Evolutionary conservation across 306 rosid genomes (phyloP).

Genomic region (Cajanus cajan): DNA sequence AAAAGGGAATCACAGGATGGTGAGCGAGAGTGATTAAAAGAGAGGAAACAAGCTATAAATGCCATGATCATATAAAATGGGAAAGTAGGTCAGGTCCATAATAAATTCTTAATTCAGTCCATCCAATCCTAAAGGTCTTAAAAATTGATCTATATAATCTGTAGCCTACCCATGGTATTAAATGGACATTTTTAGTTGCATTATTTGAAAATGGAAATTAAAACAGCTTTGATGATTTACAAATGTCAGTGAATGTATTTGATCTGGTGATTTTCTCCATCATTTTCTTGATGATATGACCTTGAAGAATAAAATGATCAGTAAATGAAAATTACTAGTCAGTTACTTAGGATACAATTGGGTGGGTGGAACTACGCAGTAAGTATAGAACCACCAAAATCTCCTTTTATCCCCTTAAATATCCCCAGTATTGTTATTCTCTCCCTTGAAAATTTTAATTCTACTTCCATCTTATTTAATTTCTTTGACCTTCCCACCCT

Average conservation of each 20-base stretch:
- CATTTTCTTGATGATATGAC: neutral
- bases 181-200: conserved; percentile 4
- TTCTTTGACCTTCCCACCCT: conserved; percentile 8
- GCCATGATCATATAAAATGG: neutral
- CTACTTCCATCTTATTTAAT: neutral
- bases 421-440: neutral
- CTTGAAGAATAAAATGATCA: neutral
- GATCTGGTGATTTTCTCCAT: neutral
- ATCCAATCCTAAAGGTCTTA: neutral
- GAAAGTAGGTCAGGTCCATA: conserved; percentile 16
- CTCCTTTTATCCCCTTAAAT: neutral
- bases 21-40: neutral
- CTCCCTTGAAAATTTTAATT: conserved; percentile 10
- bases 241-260: neutral
- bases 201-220: conserved; percentile 19
- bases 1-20: neutral
- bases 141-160: neutral
- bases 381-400: conserved; percentile 12
- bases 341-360: conserved; percentile 4
- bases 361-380: neutral
- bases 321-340: conserved; percentile 12
- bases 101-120: conserved; percentile 3
- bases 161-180: neutral
- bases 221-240: conserved; percentile 18
- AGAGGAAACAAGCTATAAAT: conserved; percentile 14